Conservation (phyloP, 169 alveolate genomes). For the Plasmodium gonderi region DNA sequence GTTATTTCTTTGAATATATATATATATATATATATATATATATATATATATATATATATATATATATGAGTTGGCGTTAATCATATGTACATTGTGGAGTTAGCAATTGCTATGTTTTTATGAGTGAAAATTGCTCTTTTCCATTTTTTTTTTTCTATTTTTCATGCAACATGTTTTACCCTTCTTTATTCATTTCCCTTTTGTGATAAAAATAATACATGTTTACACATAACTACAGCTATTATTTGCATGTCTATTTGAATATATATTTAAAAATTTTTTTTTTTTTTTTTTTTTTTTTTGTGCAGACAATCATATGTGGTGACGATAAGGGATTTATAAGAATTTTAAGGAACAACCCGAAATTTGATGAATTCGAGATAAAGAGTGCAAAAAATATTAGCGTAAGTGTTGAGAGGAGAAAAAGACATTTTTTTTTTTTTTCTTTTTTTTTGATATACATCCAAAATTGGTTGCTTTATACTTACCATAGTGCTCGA, state of each 20-base stretch:
- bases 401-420: background rate
- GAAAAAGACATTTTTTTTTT: background rate
- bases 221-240: background rate
- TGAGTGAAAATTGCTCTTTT: too few species aligned
- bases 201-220: background rate
- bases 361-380: slow-evolving; percentile 50
- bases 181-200: too few species aligned
- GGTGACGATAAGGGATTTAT: slow-evolving; percentile 67
- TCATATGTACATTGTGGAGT: too few species aligned
- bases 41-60: too few species aligned
- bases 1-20: too few species aligned
- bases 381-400: background rate
- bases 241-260: background rate
- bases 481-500: background rate
- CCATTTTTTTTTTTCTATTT: too few species aligned
- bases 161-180: too few species aligned
- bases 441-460: background rate
- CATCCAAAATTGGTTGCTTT: background rate
- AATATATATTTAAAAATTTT: background rate
- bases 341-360: slow-evolving; percentile 65
- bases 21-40: too few species aligned
- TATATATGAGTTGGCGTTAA: too few species aligned
- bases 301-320: slow-evolving; percentile 48
- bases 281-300: background rate
- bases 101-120: too few species aligned